Percentiles rank a stretch among this genome's conserved stretches.
These are phyloP conservation scores for Ceratocystis diversiconidia DNA, from an alignment of 2,329 filamentous ascomycete genomes.

Conservation along the genomic window DNA sequence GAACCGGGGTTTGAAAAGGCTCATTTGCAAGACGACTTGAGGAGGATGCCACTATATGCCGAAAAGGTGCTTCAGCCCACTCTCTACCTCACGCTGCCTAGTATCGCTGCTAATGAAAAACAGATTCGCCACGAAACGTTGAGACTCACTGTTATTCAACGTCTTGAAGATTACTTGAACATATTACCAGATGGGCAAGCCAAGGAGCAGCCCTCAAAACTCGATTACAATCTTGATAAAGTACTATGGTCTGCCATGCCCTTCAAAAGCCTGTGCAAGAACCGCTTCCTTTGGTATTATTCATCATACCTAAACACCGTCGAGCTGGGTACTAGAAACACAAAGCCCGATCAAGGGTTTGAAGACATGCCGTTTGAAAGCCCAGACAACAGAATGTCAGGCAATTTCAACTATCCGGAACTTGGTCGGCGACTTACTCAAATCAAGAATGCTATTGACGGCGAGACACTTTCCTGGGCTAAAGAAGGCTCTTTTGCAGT, in stretches of 20 bases:
- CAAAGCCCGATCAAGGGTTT: constrained; percentile 51
- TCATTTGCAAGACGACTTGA: constrained; percentile 53
- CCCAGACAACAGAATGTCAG: constrained; percentile 64
- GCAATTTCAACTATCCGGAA: constrained; percentile 65
- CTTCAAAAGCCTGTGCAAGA: constrained; percentile 81
- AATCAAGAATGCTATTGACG: constrained; percentile 56
- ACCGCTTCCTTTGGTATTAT: constrained; percentile 90
- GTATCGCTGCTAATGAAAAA: constrained; percentile 14
- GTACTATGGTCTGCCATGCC: constrained; percentile 54
- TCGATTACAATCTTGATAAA: constrained; percentile 39
- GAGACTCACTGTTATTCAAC: constrained; percentile 71
- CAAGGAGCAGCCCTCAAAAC: constrained; percentile 25
- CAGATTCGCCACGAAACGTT: constrained; percentile 86
- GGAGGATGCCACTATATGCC: constrained; percentile 59
- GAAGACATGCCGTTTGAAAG: constrained; percentile 80
- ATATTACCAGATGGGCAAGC: constrained; percentile 39
- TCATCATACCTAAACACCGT: constrained; percentile 68
- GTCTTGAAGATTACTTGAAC: constrained; percentile 64
- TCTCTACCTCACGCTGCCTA: no score
- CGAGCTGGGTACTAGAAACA: constrained; percentile 47
- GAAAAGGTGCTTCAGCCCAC: constrained; percentile 46
- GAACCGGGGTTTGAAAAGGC: constrained; percentile 84
- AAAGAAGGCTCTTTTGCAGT: constrained; percentile 49
- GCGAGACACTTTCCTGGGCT: constrained; percentile 60
- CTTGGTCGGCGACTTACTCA: constrained; percentile 53